These are phyloP conservation scores for Pestalotiopsis sp. DNA, from an alignment of 2,329 filamentous ascomycete species.

Conservation along the genomic window DNA sequence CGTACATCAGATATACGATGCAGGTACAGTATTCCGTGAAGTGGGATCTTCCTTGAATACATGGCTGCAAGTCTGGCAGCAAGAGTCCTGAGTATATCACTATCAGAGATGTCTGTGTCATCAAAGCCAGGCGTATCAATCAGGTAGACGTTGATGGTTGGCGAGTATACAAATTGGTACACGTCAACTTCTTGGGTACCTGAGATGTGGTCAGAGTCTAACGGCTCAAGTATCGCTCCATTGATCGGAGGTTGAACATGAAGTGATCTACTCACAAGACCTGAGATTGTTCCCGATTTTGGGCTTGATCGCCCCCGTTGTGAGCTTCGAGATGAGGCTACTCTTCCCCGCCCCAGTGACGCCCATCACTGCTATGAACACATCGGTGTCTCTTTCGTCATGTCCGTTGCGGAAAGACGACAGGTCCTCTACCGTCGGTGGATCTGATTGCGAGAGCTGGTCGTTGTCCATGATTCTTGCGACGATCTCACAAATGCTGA, in stretches of 20 bases:
- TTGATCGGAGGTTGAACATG: background rate
- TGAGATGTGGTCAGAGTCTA: background rate
- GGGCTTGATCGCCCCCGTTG: background rate
- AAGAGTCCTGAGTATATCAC: background rate
- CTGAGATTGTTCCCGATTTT: background rate
- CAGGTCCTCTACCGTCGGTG: background rate
- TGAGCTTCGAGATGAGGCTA: background rate
- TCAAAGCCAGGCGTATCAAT: background rate
- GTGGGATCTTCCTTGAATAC: background rate
- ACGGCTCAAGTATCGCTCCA: fast-evolving
- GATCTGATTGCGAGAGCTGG: background rate
- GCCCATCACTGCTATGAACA: background rate
- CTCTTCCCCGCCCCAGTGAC: background rate
- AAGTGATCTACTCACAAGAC: background rate
- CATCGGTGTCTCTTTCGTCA: background rate
- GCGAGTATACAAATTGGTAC: background rate
- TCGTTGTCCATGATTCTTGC: background rate
- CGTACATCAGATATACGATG: background rate
- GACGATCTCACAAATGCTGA: background rate
- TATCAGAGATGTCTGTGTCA: background rate
- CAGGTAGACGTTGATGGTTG: background rate
- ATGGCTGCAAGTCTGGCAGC: background rate
- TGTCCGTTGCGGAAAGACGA: background rate
- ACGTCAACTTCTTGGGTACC: background rate
- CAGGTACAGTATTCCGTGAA: background rate